Evolutionary conservation across 2,329 filamentous ascomycete genomes (phyloP).

Genomic region (Xylariaceae sp.): DNA sequence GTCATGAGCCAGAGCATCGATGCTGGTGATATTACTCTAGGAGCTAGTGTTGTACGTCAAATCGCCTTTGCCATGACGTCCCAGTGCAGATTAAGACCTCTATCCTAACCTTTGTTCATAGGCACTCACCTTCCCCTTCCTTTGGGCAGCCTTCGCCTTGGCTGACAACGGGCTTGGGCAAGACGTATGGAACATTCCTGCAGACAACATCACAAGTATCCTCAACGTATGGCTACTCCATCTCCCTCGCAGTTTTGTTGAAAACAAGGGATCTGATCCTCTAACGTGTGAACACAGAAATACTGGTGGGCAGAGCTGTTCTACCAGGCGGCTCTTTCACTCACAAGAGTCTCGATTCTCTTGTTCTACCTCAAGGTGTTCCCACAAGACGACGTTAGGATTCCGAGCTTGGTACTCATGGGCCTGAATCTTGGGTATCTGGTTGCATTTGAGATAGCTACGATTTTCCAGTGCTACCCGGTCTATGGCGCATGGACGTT

Average conservation of each 20-base stretch:
- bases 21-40: conserved; percentile 7
- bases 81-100: neutral
- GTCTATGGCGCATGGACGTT: conserved; percentile 27
- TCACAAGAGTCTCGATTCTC: conserved; percentile 34
- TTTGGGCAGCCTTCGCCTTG: conserved; percentile 8
- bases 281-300: conserved; percentile 1
- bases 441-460: conserved; percentile 24
- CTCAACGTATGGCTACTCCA: conserved; percentile 7
- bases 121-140: conserved; percentile 8
- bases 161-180: conserved; percentile 5
- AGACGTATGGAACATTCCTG: conserved; percentile 12
- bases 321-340: conserved; percentile 20
- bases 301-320: conserved; percentile 15
- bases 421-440: conserved; percentile 24
- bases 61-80: too few relatives aligned
- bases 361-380: conserved; percentile 34
- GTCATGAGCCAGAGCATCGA: conserved; percentile 7
- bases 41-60: conserved; percentile 8
- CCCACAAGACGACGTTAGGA: conserved; percentile 25
- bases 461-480: conserved; percentile 30
- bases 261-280: neutral
- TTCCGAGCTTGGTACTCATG: conserved; percentile 25
- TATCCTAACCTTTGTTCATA: conserved; percentile 2
- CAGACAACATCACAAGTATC: conserved; percentile 13
- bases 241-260: neutral